A percentile compares a stretch with the other conserved stretches of the same genome.
phyloP scores from a whole-genome alignment of 2,329 filamentous ascomycete species.

The Calonectria pauciramosa region DNA sequence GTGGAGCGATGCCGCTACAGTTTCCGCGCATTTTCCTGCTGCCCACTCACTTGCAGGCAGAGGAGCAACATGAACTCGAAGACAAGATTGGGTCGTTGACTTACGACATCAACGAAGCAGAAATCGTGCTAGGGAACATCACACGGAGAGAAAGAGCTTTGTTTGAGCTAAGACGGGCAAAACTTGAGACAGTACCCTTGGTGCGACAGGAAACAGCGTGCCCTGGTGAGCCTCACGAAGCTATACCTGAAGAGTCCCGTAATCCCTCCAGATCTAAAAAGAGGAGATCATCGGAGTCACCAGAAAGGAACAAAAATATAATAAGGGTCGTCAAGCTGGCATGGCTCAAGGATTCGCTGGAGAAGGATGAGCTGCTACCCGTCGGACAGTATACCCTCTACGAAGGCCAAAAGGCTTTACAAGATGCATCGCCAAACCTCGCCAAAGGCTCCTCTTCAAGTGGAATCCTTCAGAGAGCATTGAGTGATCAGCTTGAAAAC shows the following conservation, averaged over 20 bases:
- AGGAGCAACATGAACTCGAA: conserved; percentile 75
- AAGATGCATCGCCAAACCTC: conserved; percentile 1
- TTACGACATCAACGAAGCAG: conserved; percentile 78
- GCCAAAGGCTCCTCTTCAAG: conserved; percentile 19
- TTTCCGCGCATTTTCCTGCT: conserved; percentile 81
- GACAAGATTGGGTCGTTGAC: conserved; percentile 76
- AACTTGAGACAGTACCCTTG: conserved; percentile 67
- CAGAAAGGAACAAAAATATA: conserved; percentile 31
- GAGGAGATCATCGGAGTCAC: conserved; percentile 30
- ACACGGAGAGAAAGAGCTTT: conserved; percentile 77
- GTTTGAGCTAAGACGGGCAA: conserved; percentile 81
- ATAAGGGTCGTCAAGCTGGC: conserved; percentile 70
- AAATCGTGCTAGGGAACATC: conserved; percentile 81
- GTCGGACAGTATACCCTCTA: conserved; percentile 68
- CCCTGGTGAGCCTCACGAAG: background rate
- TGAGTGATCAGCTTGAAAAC: conserved; percentile 16
- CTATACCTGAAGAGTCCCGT: conserved; percentile 11
- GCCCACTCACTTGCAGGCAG: conserved; percentile 74
- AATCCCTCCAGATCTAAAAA: conserved; percentile 33
- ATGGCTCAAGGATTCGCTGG: conserved; percentile 70
- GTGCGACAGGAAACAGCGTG: conserved; percentile 5
- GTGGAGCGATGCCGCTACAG: conserved; percentile 40
- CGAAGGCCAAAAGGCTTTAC: conserved; percentile 57
- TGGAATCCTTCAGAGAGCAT: conserved; percentile 33
- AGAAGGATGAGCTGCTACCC: conserved; percentile 59